These are phyloP conservation scores for Verticillium nonalfalfae DNA, from an alignment of 2,329 filamentous ascomycete species.

Conservation along the genomic window DNA sequence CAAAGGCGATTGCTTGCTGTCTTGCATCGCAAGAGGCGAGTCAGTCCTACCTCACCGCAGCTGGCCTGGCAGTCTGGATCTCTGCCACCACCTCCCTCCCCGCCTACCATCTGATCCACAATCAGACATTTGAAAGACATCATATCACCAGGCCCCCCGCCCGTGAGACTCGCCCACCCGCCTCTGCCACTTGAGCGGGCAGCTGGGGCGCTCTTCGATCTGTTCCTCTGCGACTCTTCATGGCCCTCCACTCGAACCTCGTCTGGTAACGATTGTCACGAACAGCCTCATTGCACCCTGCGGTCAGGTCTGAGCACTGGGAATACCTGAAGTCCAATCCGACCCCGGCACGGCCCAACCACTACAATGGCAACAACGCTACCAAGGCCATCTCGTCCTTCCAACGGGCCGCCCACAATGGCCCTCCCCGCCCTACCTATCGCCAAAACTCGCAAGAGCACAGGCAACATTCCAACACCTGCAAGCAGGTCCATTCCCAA, in stretches of 20 bases:
- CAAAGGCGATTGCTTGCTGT: not conserved
- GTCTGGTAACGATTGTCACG: not conserved
- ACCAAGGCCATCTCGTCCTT: slow-evolving; percentile 60
- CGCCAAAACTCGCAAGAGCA: slow-evolving; percentile 65
- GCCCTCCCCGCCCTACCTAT: slow-evolving; percentile 70
- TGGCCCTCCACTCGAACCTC: not conserved
- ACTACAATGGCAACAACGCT: slow-evolving; percentile 52
- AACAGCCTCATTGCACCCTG: not conserved
- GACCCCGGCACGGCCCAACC: not conserved
- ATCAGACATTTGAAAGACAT: not conserved
- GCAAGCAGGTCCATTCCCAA: slow-evolving; percentile 36
- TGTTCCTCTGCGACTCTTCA: not conserved
- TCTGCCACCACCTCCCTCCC: not conserved
- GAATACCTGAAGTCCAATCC: not conserved
- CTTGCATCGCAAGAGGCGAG: not conserved
- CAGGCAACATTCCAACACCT: slow-evolving; percentile 35
- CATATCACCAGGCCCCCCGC: not conserved
- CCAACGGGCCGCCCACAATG: slow-evolving; percentile 63
- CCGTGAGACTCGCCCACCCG: not conserved
- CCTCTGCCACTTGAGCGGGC: not conserved
- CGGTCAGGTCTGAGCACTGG: not conserved
- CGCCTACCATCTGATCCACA: not conserved
- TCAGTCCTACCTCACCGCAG: not conserved
- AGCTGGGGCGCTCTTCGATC: not conserved
- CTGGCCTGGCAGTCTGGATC: not conserved